A percentile compares a stretch with the other conserved stretches of the same genome.
Conservation (phyloP, 768 basidiomycete species). For the Mycena indigotica region DNA sequence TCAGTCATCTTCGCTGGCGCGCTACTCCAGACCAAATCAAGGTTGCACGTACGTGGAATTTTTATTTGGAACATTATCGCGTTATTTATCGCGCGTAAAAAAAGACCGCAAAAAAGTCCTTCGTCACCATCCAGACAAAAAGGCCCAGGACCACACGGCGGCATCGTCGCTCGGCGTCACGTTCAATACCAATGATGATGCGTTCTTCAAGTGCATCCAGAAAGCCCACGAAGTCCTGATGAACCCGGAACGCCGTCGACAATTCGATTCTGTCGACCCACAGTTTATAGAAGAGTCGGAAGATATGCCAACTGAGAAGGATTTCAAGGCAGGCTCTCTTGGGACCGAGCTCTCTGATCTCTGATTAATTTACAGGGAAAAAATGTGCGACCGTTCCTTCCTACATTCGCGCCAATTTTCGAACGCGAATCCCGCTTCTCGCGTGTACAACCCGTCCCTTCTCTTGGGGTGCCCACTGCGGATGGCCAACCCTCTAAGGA, state of each 20-base stretch:
- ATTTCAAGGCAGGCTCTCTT: slow-evolving; percentile 50
- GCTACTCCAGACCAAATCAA: slow-evolving; percentile 93
- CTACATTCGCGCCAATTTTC: slow-evolving; percentile 77
- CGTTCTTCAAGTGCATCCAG: slow-evolving; percentile 99
- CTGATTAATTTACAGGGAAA: slow-evolving; percentile 39
- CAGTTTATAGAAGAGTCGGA: slow-evolving; percentile 71
- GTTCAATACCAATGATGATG: slow-evolving; percentile 91
- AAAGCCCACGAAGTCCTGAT: slow-evolving; percentile 96
- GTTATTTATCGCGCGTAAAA: slow-evolving; percentile 3
- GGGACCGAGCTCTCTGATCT: neutral
- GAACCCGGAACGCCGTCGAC: slow-evolving; percentile 82
- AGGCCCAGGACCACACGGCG: slow-evolving; percentile 44
- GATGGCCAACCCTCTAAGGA: slow-evolving; percentile 10
- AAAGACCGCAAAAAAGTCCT: slow-evolving; percentile 98
- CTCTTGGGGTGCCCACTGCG: slow-evolving; percentile 54
- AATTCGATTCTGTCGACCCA: slow-evolving; percentile 97
- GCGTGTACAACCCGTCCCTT: slow-evolving; percentile 77
- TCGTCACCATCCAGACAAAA: slow-evolving; percentile 98
- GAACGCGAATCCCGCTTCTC: slow-evolving; percentile 94
- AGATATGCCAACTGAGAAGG: slow-evolving; percentile 68
- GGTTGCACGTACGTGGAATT: slow-evolving; percentile 76
- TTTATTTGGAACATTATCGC: neutral
- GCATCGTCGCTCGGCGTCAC: slow-evolving; percentile 55
- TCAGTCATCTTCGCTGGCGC: slow-evolving; percentile 84
- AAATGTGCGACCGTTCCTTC: slow-evolving; percentile 58